These are phyloP conservation scores for Teunomyces stri DNA, from an alignment of 805 yeast genomes.

Conservation along the genomic window DNA sequence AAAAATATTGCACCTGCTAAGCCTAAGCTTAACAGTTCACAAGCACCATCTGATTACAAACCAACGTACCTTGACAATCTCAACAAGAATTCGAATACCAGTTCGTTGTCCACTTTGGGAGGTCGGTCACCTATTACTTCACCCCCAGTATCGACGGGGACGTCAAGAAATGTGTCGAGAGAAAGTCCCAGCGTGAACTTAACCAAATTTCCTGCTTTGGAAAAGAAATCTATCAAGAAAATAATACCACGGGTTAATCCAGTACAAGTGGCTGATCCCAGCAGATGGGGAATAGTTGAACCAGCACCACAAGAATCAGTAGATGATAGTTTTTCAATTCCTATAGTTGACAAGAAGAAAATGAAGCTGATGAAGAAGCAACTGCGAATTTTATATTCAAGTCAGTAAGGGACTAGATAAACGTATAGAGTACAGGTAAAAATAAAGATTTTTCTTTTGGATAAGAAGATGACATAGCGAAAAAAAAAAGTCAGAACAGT, in stretches of 20 bases:
- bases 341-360: slow-evolving; percentile 9
- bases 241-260: slow-evolving; percentile 61
- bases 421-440: background rate
- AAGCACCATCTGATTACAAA: slow-evolving; percentile 20
- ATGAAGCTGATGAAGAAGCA: slow-evolving; percentile 13
- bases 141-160: background rate
- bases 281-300: slow-evolving; percentile 26
- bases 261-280: slow-evolving; percentile 17
- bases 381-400: slow-evolving; percentile 6
- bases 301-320: background rate
- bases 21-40: slow-evolving; percentile 14
- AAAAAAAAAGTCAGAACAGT: background rate
- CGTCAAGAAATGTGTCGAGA: slow-evolving; percentile 9
- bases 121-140: background rate
- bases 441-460: too few relatives aligned
- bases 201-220: slow-evolving; percentile 49
- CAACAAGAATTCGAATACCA: slow-evolving; percentile 11
- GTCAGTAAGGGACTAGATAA: background rate
- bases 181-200: slow-evolving; percentile 16
- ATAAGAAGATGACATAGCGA: background rate
- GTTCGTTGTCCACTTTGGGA: slow-evolving; percentile 29
- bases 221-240: slow-evolving; percentile 36
- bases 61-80: slow-evolving; percentile 33
- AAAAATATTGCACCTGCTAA: slow-evolving; percentile 15
- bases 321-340: slow-evolving; percentile 5